These are phyloP conservation scores for Talaromyces sp. DNA, from an alignment of 2,329 filamentous ascomycete species.

Conservation along the genomic window DNA sequence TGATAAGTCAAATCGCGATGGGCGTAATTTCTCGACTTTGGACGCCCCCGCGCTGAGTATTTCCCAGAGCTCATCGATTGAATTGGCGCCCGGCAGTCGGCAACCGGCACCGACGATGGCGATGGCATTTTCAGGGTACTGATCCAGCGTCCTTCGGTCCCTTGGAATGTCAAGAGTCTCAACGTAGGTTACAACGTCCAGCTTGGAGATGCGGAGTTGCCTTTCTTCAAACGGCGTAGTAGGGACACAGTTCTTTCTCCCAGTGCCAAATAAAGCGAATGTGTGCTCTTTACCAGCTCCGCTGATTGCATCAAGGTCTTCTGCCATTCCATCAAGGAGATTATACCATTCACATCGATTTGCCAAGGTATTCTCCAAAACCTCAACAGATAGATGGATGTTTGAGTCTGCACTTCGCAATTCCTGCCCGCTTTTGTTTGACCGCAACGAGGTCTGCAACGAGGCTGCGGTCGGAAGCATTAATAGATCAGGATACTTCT, in stretches of 20 bases:
- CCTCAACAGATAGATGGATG: conserved; percentile 1
- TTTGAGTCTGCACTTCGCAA: not conserved
- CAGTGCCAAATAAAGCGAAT: conserved; percentile 11
- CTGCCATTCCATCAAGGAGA: conserved; percentile 3
- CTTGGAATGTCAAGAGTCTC: conserved; percentile 4
- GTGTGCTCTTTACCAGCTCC: not conserved
- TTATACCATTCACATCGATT: conserved; percentile 13
- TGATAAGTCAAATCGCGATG: conserved; percentile 24
- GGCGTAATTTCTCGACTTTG: conserved; percentile 21
- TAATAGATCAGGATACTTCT: not conserved
- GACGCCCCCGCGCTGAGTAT: conserved; percentile 26
- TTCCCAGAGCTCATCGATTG: conserved; percentile 42
- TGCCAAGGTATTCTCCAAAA: conserved; percentile 9
- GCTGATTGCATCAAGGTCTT: not conserved
- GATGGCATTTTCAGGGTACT: conserved; percentile 28
- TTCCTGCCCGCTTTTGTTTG: conserved; percentile 8
- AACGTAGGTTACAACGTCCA: conserved; percentile 9
- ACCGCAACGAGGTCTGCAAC: conserved; percentile 4
- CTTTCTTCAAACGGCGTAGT: conserved; percentile 7
- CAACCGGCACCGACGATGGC: conserved; percentile 46
- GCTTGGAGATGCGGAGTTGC: not conserved
- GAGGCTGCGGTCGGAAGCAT: conserved; percentile 1
- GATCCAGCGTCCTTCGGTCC: conserved; percentile 7
- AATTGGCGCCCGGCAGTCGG: conserved; percentile 41
- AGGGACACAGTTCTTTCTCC: conserved; percentile 13